A percentile compares a stretch with the other conserved stretches of the same genome.
phyloP scores from a whole-genome alignment of 352 stramenopile genomes.

The Globisporangium middletonii region DNA sequence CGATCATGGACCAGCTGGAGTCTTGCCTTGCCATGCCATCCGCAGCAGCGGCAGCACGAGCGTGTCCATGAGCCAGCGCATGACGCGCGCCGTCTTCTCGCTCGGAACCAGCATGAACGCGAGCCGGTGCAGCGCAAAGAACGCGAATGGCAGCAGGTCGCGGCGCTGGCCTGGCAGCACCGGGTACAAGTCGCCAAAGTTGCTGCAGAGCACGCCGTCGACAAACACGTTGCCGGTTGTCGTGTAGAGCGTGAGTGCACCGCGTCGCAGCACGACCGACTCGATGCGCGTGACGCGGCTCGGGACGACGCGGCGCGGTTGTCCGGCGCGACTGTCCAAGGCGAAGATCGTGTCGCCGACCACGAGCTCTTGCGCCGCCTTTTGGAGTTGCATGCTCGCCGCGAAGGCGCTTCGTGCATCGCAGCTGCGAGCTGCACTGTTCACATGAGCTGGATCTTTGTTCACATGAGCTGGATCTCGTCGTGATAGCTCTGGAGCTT shows the following conservation, averaged over 20 bases:
- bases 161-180: conserved; percentile 19
- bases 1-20: background rate
- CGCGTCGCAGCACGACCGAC: conserved; percentile 12
- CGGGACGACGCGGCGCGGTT: conserved; percentile 6
- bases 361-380: conserved; percentile 38
- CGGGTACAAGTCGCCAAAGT: conserved; percentile 71
- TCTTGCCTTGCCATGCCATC: background rate
- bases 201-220: conserved; percentile 64
- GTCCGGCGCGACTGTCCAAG: conserved; percentile 7
- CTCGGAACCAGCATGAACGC: conserved; percentile 47
- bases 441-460: background rate
- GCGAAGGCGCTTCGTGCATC: conserved; percentile 3
- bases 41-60: conserved; percentile 38
- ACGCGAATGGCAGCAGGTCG: conserved; percentile 34
- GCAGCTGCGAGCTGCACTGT: conserved; percentile 1
- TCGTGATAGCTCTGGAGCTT: background rate
- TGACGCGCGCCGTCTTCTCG: conserved; percentile 26
- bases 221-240: conserved; percentile 62
- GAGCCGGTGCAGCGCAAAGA: conserved; percentile 47
- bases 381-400: conserved; percentile 20
- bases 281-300: conserved; percentile 25
- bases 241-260: conserved; percentile 59
- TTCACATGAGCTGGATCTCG: background rate
- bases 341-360: conserved; percentile 44
- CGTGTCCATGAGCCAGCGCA: conserved; percentile 40